These are phyloP conservation scores for Scheffersomyces stambukii DNA, from an alignment of 1,139 yeast species.

Conservation along the genomic window DNA sequence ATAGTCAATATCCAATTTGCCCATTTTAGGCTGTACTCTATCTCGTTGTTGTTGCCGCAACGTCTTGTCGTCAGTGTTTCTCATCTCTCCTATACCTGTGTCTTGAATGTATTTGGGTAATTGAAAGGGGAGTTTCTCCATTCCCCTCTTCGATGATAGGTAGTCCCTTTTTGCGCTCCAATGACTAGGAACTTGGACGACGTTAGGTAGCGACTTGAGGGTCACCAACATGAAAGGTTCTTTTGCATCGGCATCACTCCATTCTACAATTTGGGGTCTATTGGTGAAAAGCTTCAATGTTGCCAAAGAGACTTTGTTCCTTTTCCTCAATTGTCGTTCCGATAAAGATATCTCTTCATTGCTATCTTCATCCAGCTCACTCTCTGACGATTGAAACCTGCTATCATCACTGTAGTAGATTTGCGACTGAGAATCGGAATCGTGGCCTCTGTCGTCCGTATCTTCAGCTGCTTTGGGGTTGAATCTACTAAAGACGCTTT, in stretches of 20 bases:
- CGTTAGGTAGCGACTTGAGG: slow-evolving; percentile 63
- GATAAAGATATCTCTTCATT: slow-evolving; percentile 13
- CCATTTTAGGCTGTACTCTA: slow-evolving; percentile 86
- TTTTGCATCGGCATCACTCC: slow-evolving; percentile 82
- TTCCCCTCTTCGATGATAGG: slow-evolving; percentile 64
- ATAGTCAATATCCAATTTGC: slow-evolving; percentile 82
- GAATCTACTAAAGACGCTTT: too few species aligned
- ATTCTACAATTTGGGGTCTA: slow-evolving; percentile 74
- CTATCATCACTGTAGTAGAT: too few species aligned
- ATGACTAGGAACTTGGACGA: slow-evolving; percentile 75
- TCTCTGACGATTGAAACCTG: too few species aligned
- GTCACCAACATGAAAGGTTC: slow-evolving; percentile 68
- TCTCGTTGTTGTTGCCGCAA: slow-evolving; percentile 77
- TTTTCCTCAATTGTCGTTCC: slow-evolving; percentile 44
- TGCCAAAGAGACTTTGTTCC: slow-evolving; percentile 62
- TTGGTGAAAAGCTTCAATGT: slow-evolving; percentile 56
- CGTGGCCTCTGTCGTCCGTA: too few species aligned
- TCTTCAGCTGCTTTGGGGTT: too few species aligned
- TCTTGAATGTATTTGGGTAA: slow-evolving; percentile 74
- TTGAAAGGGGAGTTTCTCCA: slow-evolving; percentile 70
- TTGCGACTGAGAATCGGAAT: too few species aligned
- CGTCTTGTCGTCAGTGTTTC: slow-evolving; percentile 50
- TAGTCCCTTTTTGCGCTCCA: slow-evolving; percentile 84
- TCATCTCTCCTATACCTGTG: slow-evolving; percentile 88
- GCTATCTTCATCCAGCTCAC: slow-evolving; percentile 1